Conservation (phyloP, 202 grass and related monocot species). For the Panicum hallii region DNA sequence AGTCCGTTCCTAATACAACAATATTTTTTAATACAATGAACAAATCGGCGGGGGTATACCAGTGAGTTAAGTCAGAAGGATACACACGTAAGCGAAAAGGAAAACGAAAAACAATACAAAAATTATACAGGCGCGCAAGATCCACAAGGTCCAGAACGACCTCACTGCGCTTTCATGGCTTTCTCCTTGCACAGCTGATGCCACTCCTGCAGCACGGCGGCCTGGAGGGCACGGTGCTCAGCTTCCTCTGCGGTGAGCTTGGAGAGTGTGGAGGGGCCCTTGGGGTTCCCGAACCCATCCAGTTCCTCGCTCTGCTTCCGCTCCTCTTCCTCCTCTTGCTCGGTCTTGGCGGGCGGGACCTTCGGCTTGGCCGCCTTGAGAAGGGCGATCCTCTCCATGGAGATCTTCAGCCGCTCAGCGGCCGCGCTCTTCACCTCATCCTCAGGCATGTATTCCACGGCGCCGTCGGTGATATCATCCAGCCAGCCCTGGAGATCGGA, state of each 20-base stretch:
- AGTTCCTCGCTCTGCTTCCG: constrained; percentile 63
- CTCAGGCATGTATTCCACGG: constrained; percentile 90
- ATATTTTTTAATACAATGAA: constrained; percentile 54
- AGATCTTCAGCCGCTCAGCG: constrained; percentile 74
- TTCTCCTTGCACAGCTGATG: constrained; percentile 92
- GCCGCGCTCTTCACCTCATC: constrained; percentile 88
- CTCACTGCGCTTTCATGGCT: constrained; percentile 75
- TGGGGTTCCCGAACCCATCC: constrained; percentile 75
- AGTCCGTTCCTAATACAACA: constrained; percentile 8
- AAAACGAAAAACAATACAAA: constrained; percentile 35
- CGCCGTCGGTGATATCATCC: constrained; percentile 87
- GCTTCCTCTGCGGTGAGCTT: constrained; percentile 89
- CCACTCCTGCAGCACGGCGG: constrained; percentile 96
- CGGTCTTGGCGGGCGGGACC: constrained; percentile 55
- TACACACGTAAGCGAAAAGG: constrained; percentile 16
- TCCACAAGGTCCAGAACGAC: background rate
- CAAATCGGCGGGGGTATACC: constrained; percentile 25
- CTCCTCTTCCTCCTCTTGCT: constrained; percentile 85
- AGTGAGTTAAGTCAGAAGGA: constrained; percentile 37
- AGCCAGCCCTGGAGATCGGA: constrained; percentile 93
- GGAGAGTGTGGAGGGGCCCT: constrained; percentile 82
- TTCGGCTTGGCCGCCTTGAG: constrained; percentile 90
- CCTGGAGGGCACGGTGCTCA: constrained; percentile 90
- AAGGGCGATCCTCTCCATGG: constrained; percentile 85
- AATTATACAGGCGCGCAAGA: constrained; percentile 30